These are phyloP conservation scores for Scedosporium apiospermum DNA, from an alignment of 2,329 filamentous ascomycete species.

Conservation along the genomic window DNA sequence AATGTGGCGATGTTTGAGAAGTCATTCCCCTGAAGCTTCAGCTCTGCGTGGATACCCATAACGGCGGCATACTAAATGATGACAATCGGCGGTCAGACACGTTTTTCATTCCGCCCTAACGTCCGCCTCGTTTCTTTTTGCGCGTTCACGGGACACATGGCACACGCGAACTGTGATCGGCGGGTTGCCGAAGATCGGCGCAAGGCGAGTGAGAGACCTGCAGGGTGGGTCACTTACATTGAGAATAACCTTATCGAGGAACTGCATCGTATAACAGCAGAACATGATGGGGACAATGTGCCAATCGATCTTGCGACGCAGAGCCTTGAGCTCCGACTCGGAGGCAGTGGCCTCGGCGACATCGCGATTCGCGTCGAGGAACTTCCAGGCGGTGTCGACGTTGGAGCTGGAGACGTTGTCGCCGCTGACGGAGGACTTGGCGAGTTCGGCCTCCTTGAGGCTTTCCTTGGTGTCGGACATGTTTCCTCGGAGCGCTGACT, in stretches of 20 bases:
- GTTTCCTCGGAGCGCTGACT: constrained; percentile 7
- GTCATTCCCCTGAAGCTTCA: constrained; percentile 46
- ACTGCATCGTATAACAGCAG: constrained; percentile 51
- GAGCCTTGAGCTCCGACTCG: constrained; percentile 27
- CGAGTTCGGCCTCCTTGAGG: constrained; percentile 2
- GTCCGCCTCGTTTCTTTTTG: background rate
- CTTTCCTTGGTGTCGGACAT: constrained; percentile 5
- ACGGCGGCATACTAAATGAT: constrained; percentile 49
- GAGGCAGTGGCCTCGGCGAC: constrained; percentile 20
- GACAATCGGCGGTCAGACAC: background rate
- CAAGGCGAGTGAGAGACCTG: no score
- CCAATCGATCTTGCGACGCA: constrained; percentile 48
- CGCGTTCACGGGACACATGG: background rate
- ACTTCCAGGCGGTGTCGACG: constrained; percentile 37
- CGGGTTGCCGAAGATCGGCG: background rate
- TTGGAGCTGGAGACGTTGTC: constrained; percentile 11
- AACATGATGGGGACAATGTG: constrained; percentile 54
- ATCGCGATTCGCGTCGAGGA: constrained; percentile 31
- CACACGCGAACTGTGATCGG: background rate
- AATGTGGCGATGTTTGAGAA: constrained; percentile 54
- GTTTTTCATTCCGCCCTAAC: background rate
- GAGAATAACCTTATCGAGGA: constrained; percentile 54
- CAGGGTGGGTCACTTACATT: constrained; percentile 34
- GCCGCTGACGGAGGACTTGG: constrained; percentile 8
- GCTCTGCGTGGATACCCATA: constrained; percentile 50